phyloP scores from a whole-genome alignment of 768 basidiomycete genomes.

The Lactarius sp. region DNA sequence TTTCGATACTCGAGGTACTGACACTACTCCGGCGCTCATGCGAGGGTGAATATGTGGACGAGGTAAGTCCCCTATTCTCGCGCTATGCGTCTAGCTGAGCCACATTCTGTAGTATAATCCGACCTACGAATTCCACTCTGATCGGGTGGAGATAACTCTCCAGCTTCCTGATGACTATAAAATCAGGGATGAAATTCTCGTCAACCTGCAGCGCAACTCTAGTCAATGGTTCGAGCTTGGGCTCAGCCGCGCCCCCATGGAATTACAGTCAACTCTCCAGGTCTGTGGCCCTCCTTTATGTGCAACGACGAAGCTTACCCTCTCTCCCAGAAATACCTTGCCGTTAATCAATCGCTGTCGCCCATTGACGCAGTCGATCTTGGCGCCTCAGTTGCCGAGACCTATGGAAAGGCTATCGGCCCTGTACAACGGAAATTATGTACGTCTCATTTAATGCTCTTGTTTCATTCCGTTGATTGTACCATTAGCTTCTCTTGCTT shows the following conservation, averaged over 20 bases:
- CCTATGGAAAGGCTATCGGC: slow-evolving; percentile 77
- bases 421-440: slow-evolving; percentile 71
- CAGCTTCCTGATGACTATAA: slow-evolving; percentile 83
- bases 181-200: slow-evolving; percentile 79
- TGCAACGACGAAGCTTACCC: background rate
- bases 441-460: slow-evolving; percentile 35
- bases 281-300: slow-evolving; percentile 36
- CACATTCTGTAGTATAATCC: slow-evolving; percentile 69
- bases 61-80: slow-evolving; percentile 46
- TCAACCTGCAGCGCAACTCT: slow-evolving; percentile 67
- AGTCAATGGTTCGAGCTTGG: slow-evolving; percentile 84
- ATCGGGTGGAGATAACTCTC: slow-evolving; percentile 66
- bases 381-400: slow-evolving; percentile 85
- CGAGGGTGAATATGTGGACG: slow-evolving; percentile 87
- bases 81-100: slow-evolving; percentile 1
- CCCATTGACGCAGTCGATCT: slow-evolving; percentile 80
- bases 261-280: slow-evolving; percentile 89
- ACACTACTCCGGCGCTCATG: slow-evolving; percentile 84
- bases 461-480: background rate
- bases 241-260: slow-evolving; percentile 83
- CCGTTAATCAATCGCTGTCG: slow-evolving; percentile 62
- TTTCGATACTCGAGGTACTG: slow-evolving; percentile 84
- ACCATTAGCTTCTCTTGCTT: slow-evolving; percentile 47
- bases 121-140: slow-evolving; percentile 74
- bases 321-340: slow-evolving; percentile 72